Evolutionary conservation across 768 basidiomycete species (phyloP), one percentile per base, ranked within the genome.

Genomic region (Mycena vulgaris): DNA sequence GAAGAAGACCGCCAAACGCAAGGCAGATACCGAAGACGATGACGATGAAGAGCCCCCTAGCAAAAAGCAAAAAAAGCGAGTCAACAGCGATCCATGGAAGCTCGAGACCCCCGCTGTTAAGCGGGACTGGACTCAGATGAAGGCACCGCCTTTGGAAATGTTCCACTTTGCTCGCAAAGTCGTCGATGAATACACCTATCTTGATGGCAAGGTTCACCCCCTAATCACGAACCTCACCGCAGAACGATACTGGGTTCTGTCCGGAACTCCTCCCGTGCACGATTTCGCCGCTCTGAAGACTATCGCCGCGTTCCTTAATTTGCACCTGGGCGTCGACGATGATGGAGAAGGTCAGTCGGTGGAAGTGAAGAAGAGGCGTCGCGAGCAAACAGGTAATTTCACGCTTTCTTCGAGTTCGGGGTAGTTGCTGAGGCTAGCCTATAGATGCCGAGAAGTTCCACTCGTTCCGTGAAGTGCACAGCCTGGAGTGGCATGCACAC

Each of bases 401-500:
- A n/a, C 23, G 39, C 37, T 8, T 51, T 59, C 14, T 39, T 42
- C 30, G 5, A n/a, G 8, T 30, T 27, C 23, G 49, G 21, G 19
- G n/a, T 17, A 19, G 11, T 45, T 42, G 58, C 70, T 82, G n/a
- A 83, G 60, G 53, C 17, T 42, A 7, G 47, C 21, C 65, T 73
- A 27, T 74, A 95, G 94, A 89, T 68, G 95, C 93, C 59, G 97
- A 98, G 80, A 89, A 90, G 72, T 98, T 98, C 87, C 96, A 98
- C 78, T 96, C 96, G 2, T 98, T 96, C 91, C 92, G 96, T 28
- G 97, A 98, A 76, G 93, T 96, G 14, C 95, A 95, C 75, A 96
- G 92, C 47, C 79, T 93, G 42, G 93, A 96, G 74, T 98, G 97
- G 97, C 96, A 98, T 76, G 90, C 91, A 1, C 93, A 95, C 75